Conservation (phyloP, 2,329 filamentous ascomycete genomes). For the Escovopsis weberi region DNA sequence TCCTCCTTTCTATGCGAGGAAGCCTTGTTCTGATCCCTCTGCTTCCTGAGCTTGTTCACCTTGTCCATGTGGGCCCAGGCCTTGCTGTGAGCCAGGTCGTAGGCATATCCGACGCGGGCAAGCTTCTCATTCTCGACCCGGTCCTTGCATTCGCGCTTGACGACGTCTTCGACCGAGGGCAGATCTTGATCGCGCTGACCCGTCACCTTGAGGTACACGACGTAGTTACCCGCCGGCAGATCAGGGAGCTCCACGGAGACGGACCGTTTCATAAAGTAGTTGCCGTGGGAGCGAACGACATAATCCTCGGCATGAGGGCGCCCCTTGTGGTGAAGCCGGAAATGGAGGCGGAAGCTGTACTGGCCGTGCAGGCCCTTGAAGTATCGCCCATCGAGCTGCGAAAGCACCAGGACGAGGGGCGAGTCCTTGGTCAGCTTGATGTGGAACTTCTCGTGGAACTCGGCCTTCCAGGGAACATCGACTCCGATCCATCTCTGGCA, state of each 20-base stretch:
- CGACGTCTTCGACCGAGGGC: slow-evolving; percentile 39
- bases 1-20: slow-evolving; percentile 30
- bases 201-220: slow-evolving; percentile 40
- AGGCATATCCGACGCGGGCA: slow-evolving; percentile 40
- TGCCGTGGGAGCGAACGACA: slow-evolving; percentile 42
- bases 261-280: slow-evolving; percentile 43
- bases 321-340: slow-evolving; percentile 34
- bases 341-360: slow-evolving; percentile 37
- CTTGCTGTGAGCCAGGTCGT: slow-evolving; percentile 46
- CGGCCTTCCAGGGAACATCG: slow-evolving; percentile 45
- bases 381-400: slow-evolving; percentile 47
- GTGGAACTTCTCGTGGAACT: slow-evolving; percentile 48
- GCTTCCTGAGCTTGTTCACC: slow-evolving; percentile 33
- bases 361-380: slow-evolving; percentile 47
- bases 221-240: slow-evolving; percentile 41
- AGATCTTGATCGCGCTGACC: slow-evolving; percentile 29
- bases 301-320: slow-evolving; percentile 40
- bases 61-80: slow-evolving; percentile 36
- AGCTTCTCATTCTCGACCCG: slow-evolving; percentile 42
- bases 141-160: slow-evolving; percentile 33
- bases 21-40: slow-evolving; percentile 34
- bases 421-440: slow-evolving; percentile 41
- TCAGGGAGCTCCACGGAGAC: slow-evolving; percentile 42
- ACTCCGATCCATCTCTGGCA: slow-evolving; percentile 47
- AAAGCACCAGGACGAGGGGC: slow-evolving; percentile 43